Conservation (phyloP, 2,329 filamentous ascomycete genomes). For the Dendryphion nanum region DNA sequence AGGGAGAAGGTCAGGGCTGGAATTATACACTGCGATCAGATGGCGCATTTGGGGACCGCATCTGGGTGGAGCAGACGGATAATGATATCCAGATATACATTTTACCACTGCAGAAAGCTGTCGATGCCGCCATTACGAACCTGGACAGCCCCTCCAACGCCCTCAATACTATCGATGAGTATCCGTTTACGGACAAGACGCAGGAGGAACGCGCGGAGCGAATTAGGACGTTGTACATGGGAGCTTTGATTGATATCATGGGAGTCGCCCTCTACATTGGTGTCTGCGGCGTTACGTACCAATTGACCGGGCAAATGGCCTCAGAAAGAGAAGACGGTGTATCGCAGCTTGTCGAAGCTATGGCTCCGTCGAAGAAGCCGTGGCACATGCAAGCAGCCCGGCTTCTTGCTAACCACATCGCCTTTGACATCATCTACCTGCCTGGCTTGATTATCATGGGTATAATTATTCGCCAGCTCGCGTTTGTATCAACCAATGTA, state of each 20-base stretch:
- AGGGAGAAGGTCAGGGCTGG: conserved; percentile 69
- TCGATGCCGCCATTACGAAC: conserved; percentile 70
- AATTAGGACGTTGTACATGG: conserved; percentile 70
- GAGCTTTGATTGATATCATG: conserved; percentile 70
- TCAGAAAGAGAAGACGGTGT: conserved; percentile 84
- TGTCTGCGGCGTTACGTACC: conserved; percentile 79
- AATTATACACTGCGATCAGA: conserved; percentile 85
- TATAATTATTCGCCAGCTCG: conserved; percentile 63
- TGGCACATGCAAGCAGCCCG: conserved; percentile 79
- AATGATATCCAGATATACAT: conserved; percentile 79
- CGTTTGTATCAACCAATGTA: conserved; percentile 45
- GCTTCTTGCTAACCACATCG: conserved; percentile 74
- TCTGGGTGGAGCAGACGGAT: conserved; percentile 61
- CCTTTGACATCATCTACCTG: conserved; percentile 76
- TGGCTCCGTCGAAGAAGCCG: conserved; percentile 73
- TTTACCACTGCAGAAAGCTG: conserved; percentile 74
- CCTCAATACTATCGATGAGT: conserved; percentile 55
- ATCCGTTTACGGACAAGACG: conserved; percentile 72
- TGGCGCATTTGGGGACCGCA: conserved; percentile 63
- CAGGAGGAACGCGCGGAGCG: conserved; percentile 62
- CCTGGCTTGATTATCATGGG: conserved; percentile 81
- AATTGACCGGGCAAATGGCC: conserved; percentile 82
- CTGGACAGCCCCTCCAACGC: conserved; percentile 45
- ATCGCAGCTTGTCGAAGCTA: conserved; percentile 84
- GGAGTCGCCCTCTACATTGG: conserved; percentile 77